Evolutionary conservation across 1,284 basidiomycete genomes (phyloP).

Genomic region (Boletus albobrunnescens): DNA sequence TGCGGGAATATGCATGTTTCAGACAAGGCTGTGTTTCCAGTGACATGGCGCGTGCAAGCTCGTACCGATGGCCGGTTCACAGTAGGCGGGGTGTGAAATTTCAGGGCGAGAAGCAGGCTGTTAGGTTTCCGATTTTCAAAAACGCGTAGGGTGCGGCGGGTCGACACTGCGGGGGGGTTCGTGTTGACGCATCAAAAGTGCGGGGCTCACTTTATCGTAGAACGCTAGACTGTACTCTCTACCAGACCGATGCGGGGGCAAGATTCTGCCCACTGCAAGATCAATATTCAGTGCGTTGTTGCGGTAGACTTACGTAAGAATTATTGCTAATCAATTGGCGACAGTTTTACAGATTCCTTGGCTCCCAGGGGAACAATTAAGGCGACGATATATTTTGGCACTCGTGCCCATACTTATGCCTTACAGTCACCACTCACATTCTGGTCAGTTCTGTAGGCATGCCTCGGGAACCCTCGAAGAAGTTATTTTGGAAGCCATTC

Average conservation of each 20-base stretch:
- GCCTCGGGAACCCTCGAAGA: constrained; percentile 75
- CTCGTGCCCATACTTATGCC: constrained; percentile 59
- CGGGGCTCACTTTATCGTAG: constrained; percentile 17
- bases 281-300: background rate
- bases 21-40: background rate
- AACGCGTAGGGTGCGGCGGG: background rate
- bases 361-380: background rate
- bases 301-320: constrained; percentile 22
- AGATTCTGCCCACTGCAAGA: no score
- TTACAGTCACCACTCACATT: constrained; percentile 91
- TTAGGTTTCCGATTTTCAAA: constrained; percentile 36
- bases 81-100: constrained; percentile 20
- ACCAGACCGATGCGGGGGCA: no score
- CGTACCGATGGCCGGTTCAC: constrained; percentile 1
- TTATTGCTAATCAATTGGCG: no score
- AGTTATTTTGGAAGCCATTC: constrained; percentile 76
- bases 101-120: constrained; percentile 29
- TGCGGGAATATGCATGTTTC: no score
- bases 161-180: constrained; percentile 13
- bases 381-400: background rate
- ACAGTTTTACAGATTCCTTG: constrained; percentile 4
- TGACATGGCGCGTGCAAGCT: background rate
- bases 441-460: constrained; percentile 95
- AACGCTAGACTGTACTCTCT: background rate
- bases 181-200: constrained; percentile 24